phyloP scores from a whole-genome alignment of 108 stramenopile species.

The Licmophora abbreviata region DNA sequence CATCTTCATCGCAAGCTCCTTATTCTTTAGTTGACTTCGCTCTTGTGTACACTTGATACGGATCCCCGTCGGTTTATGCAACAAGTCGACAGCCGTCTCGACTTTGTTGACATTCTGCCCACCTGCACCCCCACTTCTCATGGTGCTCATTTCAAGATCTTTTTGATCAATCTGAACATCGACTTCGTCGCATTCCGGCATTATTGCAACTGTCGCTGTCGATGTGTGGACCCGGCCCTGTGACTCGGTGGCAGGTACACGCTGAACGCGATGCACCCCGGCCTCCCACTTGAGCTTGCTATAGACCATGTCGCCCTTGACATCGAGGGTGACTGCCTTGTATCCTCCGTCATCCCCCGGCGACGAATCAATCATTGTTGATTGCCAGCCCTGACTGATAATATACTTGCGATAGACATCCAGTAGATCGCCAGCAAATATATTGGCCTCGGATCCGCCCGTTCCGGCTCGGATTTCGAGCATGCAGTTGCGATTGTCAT shows the following conservation, averaged over 20 bases:
- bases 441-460: slow-evolving; percentile 93
- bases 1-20: slow-evolving; percentile 91
- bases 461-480: slow-evolving; percentile 95
- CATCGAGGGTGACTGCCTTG: slow-evolving; percentile 80
- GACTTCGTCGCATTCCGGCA: slow-evolving; percentile 81
- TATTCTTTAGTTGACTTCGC: slow-evolving; percentile 93
- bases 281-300: slow-evolving; percentile 92
- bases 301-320: slow-evolving; percentile 82
- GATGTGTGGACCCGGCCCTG: slow-evolving; percentile 92
- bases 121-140: slow-evolving; percentile 92
- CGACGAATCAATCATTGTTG: slow-evolving; percentile 58
- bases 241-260: slow-evolving; percentile 94
- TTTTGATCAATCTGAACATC: slow-evolving; percentile 82
- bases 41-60: slow-evolving; percentile 96
- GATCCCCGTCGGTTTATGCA: slow-evolving; percentile 95
- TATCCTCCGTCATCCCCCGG: slow-evolving; percentile 87
- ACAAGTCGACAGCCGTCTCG: slow-evolving; percentile 92
- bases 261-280: slow-evolving; percentile 96
- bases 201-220: slow-evolving; percentile 91
- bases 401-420: slow-evolving; percentile 88
- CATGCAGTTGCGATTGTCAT: slow-evolving; percentile 90
- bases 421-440: slow-evolving; percentile 90
- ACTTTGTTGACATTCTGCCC: slow-evolving; percentile 99
- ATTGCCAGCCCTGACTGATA: slow-evolving; percentile 73
- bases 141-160: slow-evolving; percentile 84